phyloP scores from a whole-genome alignment of 1,139 yeast genomes.

The Debaryomycetaceae sp. region DNA sequence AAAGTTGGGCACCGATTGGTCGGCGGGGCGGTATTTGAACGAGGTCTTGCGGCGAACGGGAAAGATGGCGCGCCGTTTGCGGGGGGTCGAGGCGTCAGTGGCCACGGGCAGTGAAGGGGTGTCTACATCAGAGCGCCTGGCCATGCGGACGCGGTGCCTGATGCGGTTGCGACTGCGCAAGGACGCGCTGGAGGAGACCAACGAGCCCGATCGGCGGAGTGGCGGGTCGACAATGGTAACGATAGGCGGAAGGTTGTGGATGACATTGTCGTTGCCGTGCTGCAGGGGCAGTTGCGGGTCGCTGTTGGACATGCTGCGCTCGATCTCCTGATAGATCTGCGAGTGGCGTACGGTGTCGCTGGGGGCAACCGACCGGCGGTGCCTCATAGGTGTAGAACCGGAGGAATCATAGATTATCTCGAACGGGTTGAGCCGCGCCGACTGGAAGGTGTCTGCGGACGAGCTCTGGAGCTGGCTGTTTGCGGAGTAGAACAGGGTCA shows the following conservation, averaged over 20 bases:
- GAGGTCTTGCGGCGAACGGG: constrained; percentile 36
- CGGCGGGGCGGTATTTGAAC: constrained; percentile 22
- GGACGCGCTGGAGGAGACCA: constrained; percentile 29
- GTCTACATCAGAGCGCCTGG: constrained; percentile 16
- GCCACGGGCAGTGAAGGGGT: not conserved
- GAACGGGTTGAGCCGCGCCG: constrained; percentile 5
- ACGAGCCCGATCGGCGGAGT: constrained; percentile 24
- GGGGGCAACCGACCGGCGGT: not conserved
- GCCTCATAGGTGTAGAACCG: constrained; percentile 2
- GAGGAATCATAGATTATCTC: constrained; percentile 5
- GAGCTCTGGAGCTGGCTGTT: not conserved
- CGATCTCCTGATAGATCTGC: constrained; percentile 5
- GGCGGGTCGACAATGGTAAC: constrained; percentile 26
- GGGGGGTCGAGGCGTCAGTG: not conserved
- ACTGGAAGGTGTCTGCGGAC: constrained; percentile 2
- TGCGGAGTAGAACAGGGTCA: constrained; percentile 5
- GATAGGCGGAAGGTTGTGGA: constrained; percentile 14
- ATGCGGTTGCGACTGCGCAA: constrained; percentile 28
- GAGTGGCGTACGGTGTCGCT: constrained; percentile 4
- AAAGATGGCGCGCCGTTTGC: constrained; percentile 12
- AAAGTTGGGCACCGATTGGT: constrained; percentile 21
- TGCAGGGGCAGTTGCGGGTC: constrained; percentile 1
- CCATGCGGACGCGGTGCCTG: constrained; percentile 27
- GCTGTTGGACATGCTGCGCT: constrained; percentile 2
- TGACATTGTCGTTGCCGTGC: not conserved